Percentiles rank a stretch among this genome's conserved stretches.
Conservation (phyloP, 352 stramenopile genomes). For the Stramenopiles sp. region DNA sequence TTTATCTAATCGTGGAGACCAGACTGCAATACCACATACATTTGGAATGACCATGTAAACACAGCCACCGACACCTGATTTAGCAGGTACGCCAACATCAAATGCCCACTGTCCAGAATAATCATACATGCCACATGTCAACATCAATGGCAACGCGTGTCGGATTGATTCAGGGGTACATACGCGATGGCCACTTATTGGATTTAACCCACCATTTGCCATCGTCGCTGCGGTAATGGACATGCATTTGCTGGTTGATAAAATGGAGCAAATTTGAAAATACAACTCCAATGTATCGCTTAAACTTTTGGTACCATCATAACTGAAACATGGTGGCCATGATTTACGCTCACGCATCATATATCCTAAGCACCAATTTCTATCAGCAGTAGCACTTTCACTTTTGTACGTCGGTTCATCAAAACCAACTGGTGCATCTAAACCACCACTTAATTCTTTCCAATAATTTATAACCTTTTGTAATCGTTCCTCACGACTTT, state of each 20-base stretch:
- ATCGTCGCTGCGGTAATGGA: slow-evolving; percentile 25
- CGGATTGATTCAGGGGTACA: slow-evolving; percentile 21
- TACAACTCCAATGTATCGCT: slow-evolving; percentile 26
- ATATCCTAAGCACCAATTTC: slow-evolving; percentile 28
- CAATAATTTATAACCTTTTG: slow-evolving; percentile 20
- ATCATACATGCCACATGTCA: slow-evolving; percentile 30
- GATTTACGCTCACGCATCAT: slow-evolving; percentile 20
- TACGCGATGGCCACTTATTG: slow-evolving; percentile 23
- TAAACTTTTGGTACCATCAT: slow-evolving; percentile 14
- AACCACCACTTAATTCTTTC: slow-evolving; percentile 19
- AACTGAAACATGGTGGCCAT: slow-evolving; percentile 13
- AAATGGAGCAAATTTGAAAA: slow-evolving; percentile 25
- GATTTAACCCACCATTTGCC: slow-evolving; percentile 26
- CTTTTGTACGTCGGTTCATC: slow-evolving; percentile 24
- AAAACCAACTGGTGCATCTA: slow-evolving; percentile 18
- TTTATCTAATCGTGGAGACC: slow-evolving; percentile 26
- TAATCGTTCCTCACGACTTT: slow-evolving; percentile 19
- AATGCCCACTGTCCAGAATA: slow-evolving; percentile 21
- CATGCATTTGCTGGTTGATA: slow-evolving; percentile 20
- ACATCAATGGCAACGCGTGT: slow-evolving; percentile 20
- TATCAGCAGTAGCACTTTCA: slow-evolving; percentile 23
- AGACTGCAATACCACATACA: slow-evolving; percentile 24
- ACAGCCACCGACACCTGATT: slow-evolving; percentile 24
- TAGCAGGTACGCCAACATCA: slow-evolving; percentile 26
- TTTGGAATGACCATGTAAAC: slow-evolving; percentile 26